Evolutionary conservation across 1,284 basidiomycete species (phyloP).

Genomic region (Irpex sp.): DNA sequence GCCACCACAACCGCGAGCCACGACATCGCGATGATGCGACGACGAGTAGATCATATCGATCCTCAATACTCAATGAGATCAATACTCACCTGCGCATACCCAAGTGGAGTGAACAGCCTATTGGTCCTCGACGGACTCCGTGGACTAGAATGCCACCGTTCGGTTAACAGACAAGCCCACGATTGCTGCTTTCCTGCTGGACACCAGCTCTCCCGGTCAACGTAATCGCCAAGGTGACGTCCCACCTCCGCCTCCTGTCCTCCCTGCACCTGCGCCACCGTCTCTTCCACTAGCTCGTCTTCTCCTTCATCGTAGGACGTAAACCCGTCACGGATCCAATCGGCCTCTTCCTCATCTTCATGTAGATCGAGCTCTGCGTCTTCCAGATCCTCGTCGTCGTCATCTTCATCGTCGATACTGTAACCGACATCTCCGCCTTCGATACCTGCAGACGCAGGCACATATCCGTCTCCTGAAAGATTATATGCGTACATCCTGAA

Average conservation of each 20-base stretch:
- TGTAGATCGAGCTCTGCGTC: background rate
- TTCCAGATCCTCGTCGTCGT: constrained; percentile 7
- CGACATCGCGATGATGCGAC: background rate
- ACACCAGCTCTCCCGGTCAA: constrained; percentile 34
- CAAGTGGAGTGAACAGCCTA: constrained; percentile 68
- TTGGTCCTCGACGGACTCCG: constrained; percentile 72
- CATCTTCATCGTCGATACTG: constrained; percentile 6
- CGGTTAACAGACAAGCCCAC: constrained; percentile 56
- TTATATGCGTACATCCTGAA: constrained; percentile 85
- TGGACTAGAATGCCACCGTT: constrained; percentile 59
- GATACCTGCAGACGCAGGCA: constrained; percentile 18
- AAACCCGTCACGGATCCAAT: constrained; percentile 31
- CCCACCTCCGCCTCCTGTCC: background rate
- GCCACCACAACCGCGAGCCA: background rate
- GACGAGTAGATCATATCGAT: background rate
- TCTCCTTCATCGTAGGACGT: background rate
- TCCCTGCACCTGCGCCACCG: background rate
- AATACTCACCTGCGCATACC: constrained; percentile 71
- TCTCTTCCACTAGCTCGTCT: background rate
- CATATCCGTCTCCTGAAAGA: constrained; percentile 41
- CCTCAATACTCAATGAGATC: background rate
- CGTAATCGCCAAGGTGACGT: constrained; percentile 42
- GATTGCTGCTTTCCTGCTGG: constrained; percentile 47
- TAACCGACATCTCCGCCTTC: constrained; percentile 25
- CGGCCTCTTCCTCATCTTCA: background rate